Evolutionary conservation across 345 rosid genomes (phyloP).

Genomic region (Hibiscus trionum): DNA sequence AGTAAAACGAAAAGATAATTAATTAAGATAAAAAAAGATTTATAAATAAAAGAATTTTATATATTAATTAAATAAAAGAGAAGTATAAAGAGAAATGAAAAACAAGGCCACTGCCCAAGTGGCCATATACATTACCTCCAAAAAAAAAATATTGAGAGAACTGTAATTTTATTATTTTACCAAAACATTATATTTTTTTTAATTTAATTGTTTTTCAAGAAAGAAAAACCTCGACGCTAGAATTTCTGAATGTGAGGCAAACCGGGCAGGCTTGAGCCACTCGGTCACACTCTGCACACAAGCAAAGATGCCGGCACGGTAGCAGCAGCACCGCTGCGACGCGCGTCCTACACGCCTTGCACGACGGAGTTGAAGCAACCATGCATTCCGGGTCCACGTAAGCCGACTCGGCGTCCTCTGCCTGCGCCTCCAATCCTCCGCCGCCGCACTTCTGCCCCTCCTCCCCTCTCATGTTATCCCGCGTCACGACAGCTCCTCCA

Average conservation of each 20-base stretch:
- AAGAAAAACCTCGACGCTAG: constrained; percentile 74
- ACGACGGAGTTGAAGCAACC: constrained; percentile 34
- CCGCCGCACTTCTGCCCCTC: constrained; percentile 19
- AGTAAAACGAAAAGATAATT: not conserved
- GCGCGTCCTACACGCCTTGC: constrained; percentile 49
- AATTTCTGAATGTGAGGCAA: constrained; percentile 49
- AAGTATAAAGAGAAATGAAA: not conserved
- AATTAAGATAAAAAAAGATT: not conserved
- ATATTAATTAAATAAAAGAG: constrained; percentile 16
- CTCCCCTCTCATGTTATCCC: constrained; percentile 37
- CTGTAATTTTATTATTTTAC: constrained; percentile 10
- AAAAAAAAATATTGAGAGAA: constrained; percentile 6
- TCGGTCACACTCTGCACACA: constrained; percentile 63
- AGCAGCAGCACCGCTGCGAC: constrained; percentile 63
- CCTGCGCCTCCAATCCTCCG: constrained; percentile 31
- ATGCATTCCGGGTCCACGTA: constrained; percentile 68
- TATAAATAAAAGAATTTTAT: constrained; percentile 42
- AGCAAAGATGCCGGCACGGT: constrained; percentile 86
- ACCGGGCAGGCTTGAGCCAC: constrained; percentile 64
- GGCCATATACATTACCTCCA: constrained; percentile 43
- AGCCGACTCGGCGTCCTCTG: constrained; percentile 87
- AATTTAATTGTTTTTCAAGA: constrained; percentile 11
- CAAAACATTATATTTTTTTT: not conserved
- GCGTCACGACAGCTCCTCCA: constrained; percentile 20
- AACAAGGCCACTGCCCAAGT: constrained; percentile 29